A percentile compares a stretch with the other conserved stretches of the same genome.
Conservation (phyloP, 129 eudicot genomes). For the Deinandra increscens region DNA sequence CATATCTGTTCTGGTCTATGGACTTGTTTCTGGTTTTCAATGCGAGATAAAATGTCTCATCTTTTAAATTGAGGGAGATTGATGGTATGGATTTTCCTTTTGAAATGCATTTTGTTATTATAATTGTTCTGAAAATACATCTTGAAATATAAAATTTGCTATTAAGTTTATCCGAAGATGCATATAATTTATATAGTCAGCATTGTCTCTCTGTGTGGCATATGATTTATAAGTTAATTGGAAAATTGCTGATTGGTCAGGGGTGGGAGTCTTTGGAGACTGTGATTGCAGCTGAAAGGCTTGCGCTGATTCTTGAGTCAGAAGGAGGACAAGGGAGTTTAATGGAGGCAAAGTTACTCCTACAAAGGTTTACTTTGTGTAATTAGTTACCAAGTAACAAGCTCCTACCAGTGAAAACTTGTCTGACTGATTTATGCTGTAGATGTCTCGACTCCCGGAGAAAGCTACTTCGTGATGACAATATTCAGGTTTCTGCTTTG, state of each 20-base stretch:
- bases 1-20: not conserved
- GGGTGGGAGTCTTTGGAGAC: constrained; percentile 90
- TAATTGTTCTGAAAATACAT: not conserved
- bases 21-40: constrained; percentile 3
- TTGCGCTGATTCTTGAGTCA: constrained; percentile 65
- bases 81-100: not conserved
- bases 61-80: not conserved
- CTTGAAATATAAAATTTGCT: not conserved
- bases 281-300: constrained; percentile 78
- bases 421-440: constrained; percentile 19
- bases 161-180: not conserved
- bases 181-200: not conserved
- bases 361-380: constrained; percentile 49
- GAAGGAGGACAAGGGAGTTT: constrained; percentile 42
- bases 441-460: constrained; percentile 80
- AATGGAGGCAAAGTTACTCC: constrained; percentile 67
- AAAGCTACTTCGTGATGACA: constrained; percentile 58
- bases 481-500: constrained; percentile 67
- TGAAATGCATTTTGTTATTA: not conserved
- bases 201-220: not conserved
- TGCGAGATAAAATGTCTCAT: not conserved
- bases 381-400: not conserved
- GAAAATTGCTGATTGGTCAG: constrained; percentile 32
- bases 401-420: not conserved
- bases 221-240: not conserved